Conservation (phyloP, 2,329 filamentous ascomycete genomes). For the Exophiala xenobiotica region DNA sequence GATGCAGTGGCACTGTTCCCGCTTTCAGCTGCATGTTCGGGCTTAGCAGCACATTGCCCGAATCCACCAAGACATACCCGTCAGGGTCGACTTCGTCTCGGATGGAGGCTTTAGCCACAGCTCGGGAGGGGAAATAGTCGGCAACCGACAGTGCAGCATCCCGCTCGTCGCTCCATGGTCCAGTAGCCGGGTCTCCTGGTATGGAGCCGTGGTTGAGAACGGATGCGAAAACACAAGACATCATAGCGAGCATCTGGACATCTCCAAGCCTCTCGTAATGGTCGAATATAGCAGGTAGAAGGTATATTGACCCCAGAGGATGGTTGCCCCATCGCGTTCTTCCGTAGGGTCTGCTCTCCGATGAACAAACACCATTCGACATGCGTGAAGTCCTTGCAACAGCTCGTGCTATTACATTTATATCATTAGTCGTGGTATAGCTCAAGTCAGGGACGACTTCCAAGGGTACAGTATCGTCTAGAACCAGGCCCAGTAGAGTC, state of each 20-base stretch:
- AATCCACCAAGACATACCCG: conserved; percentile 19
- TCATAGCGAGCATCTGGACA: conserved; percentile 65
- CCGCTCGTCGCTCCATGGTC: not conserved
- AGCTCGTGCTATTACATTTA: conserved; percentile 68
- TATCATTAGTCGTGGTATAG: conserved; percentile 57
- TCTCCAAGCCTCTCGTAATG: conserved; percentile 62
- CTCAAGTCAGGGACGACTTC: conserved; percentile 50
- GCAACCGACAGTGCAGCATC: not conserved
- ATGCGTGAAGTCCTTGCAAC: conserved; percentile 48
- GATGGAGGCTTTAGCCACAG: conserved; percentile 23
- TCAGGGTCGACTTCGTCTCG: conserved; percentile 15
- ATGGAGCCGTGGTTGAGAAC: conserved; percentile 9
- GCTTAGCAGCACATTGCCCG: conserved; percentile 2
- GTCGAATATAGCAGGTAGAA: conserved; percentile 58
- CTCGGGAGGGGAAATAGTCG: conserved; percentile 23
- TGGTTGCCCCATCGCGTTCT: conserved; percentile 58
- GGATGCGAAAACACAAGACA: conserved; percentile 58
- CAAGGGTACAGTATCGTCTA: conserved; percentile 73
- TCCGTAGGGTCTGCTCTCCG: not conserved
- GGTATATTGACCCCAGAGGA: conserved; percentile 55
- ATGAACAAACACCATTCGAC: conserved; percentile 36
- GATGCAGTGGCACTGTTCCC: not conserved
- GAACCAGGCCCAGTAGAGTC: conserved; percentile 73
- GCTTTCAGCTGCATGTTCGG: not conserved
- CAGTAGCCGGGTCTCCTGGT: conserved; percentile 1